A percentile compares a stretch with the other conserved stretches of the same genome.
Evolutionary conservation across 2,329 filamentous ascomycete genomes (phyloP).

Genomic region (Penicillium sp.): DNA sequence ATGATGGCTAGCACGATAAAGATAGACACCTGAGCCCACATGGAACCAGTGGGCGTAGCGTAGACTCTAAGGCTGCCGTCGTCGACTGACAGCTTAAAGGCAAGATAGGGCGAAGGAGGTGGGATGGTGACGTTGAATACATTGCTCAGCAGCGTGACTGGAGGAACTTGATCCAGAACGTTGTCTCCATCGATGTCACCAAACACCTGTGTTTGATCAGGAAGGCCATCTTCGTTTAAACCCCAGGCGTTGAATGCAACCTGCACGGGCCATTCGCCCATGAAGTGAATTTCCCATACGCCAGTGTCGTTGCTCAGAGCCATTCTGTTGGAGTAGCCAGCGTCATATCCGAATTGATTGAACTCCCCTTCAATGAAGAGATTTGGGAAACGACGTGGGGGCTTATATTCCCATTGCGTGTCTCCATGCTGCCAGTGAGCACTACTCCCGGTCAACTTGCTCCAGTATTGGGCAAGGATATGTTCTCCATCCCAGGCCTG

Average conservation of each 20-base stretch:
- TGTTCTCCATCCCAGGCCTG: constrained; percentile 64
- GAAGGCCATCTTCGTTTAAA: constrained; percentile 62
- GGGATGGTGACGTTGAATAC: constrained; percentile 60
- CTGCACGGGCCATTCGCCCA: constrained; percentile 63
- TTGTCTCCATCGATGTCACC: constrained; percentile 62
- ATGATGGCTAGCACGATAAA: constrained; percentile 56
- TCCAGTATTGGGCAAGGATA: constrained; percentile 65
- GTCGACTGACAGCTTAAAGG: constrained; percentile 56
- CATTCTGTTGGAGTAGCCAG: constrained; percentile 57
- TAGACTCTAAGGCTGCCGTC: constrained; percentile 55
- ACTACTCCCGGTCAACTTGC: constrained; percentile 58
- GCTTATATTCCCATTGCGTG: constrained; percentile 34
- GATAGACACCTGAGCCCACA: constrained; percentile 53
- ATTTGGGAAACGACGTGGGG: constrained; percentile 59
- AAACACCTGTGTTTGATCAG: constrained; percentile 59
- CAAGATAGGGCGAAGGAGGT: constrained; percentile 56
- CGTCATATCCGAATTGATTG: constrained; percentile 67
- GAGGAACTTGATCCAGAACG: constrained; percentile 62
- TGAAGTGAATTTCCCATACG: constrained; percentile 60
- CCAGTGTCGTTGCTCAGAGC: constrained; percentile 46
- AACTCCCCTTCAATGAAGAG: constrained; percentile 62
- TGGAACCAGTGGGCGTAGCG: constrained; percentile 54
- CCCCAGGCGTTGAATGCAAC: constrained; percentile 67
- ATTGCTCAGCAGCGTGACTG: constrained; percentile 55
- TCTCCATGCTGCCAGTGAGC: constrained; percentile 62